Percentiles rank a stretch among this genome's conserved stretches.
Conservation (phyloP, 129 eudicot genomes). For the Glebionis coronaria region DNA sequence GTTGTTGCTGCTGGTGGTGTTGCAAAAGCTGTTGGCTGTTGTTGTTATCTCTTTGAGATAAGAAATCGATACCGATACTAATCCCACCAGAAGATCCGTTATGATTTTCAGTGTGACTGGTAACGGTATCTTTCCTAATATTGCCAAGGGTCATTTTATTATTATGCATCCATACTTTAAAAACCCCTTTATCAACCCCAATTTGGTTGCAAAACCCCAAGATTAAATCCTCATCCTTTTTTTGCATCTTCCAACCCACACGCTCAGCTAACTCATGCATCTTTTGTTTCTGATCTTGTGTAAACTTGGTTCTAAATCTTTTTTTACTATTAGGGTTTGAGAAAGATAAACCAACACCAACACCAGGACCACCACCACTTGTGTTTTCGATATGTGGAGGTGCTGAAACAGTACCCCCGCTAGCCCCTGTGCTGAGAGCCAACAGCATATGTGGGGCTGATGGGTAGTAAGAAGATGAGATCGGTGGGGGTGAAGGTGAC, state of each 20-base stretch:
- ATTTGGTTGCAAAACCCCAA: slow-evolving; percentile 50
- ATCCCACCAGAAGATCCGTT: slow-evolving; percentile 20
- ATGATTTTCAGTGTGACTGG: slow-evolving; percentile 8
- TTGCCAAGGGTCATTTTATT: slow-evolving; percentile 67
- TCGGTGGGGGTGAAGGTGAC: slow-evolving; percentile 86
- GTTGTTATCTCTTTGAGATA: slow-evolving; percentile 2
- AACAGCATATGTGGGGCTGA: slow-evolving; percentile 90
- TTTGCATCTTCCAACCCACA: slow-evolving; percentile 92
- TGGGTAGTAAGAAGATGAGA: slow-evolving; percentile 81
- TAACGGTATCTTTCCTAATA: slow-evolving; percentile 31
- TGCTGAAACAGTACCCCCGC: too few species aligned
- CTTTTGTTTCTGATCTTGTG: slow-evolving; percentile 58
- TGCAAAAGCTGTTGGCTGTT: not conserved
- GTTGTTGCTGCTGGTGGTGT: slow-evolving; percentile 31
- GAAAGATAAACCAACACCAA: too few species aligned
- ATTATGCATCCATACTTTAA: slow-evolving; percentile 93
- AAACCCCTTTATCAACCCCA: slow-evolving; percentile 69
- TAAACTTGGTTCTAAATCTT: slow-evolving; percentile 64
- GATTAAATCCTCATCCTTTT: slow-evolving; percentile 53
- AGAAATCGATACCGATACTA: slow-evolving; percentile 25
- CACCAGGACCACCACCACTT: too few species aligned
- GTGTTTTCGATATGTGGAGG: too few species aligned
- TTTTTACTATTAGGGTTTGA: slow-evolving; percentile 42
- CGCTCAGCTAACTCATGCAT: slow-evolving; percentile 71
- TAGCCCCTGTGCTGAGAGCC: slow-evolving; percentile 53